Evolutionary conservation across 805 yeast species (phyloP), one percentile per base, ranked within the genome.

Genomic region (Debaryomyces hansenii): DNA sequence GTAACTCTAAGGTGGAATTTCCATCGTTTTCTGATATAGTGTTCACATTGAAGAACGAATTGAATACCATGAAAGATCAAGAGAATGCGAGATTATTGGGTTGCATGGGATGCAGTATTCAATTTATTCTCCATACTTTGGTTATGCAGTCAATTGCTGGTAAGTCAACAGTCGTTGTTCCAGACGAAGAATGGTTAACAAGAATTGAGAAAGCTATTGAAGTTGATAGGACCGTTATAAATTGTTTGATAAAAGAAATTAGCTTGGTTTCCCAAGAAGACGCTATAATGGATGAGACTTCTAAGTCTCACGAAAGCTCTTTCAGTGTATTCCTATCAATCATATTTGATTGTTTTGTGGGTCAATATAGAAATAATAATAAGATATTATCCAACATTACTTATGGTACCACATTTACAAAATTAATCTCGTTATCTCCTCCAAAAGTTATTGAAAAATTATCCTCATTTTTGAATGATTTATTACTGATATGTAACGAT

Each of bases 141-240:
- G 83, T 85, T 0, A 84, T 87, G 78, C 79, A 86, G 50, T 79
- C 94, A 0, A 65, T 81, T 1, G 55, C 59, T n/a, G 79, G 70
- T 0, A 67, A 74, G 12, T 52, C 63, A 0, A 82, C 90, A 0
- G 83, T 84, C 1, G 62, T 88, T 40, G 79, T 79, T 0, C 67
- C 76, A 18, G 96, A 90, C 59, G 85, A 84, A 50, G 84, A 85
- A 42, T 90, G 96, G 96, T 67, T 72, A 3, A 66, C 78, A 0
- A 74, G 92, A 56, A 55, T 87, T 20, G 89, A 85, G 8, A 87
- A 81, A 48, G 87, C 92, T 0, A 42, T 87, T 9, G 85, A 80
- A 35, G 66, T 77, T 36, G 95, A 90, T 57, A 72, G 72, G 0
- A 58, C 55, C 2, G 87, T 86, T 1, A 69, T 69, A 20, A 37